A percentile compares a stretch with the other conserved stretches of the same genome.
These are phyloP conservation scores for Oryza nivara DNA, from an alignment of 176 grass and related monocot species.

Conservation along the genomic window DNA sequence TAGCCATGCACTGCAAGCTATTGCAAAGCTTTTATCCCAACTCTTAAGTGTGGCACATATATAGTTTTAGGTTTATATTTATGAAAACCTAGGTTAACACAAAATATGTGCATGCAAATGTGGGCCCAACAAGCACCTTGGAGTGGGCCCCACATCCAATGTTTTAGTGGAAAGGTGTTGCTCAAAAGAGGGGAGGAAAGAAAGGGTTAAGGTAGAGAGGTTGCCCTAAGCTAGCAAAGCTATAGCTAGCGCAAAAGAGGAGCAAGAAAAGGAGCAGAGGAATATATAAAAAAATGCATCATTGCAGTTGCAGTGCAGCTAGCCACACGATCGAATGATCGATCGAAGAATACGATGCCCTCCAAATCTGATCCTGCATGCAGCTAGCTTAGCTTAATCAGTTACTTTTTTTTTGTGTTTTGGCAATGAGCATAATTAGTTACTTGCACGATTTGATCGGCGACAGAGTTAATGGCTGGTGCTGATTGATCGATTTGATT, in stretches of 20 bases:
- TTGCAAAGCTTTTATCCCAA: too few relatives aligned
- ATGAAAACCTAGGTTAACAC: background rate
- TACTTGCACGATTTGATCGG: slow-evolving; percentile 4
- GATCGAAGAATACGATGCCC: background rate
- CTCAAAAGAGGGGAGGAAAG: slow-evolving; percentile 21
- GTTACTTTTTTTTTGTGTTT: too few relatives aligned
- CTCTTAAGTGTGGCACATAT: background rate
- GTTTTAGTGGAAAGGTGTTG: background rate
- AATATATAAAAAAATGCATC: background rate
- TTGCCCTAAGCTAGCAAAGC: slow-evolving; percentile 19
- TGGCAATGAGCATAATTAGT: background rate
- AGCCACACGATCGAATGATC: background rate
- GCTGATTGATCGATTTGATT: background rate
- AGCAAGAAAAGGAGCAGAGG: background rate
- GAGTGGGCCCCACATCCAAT: background rate
- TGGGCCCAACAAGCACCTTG: background rate
- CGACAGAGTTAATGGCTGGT: background rate
- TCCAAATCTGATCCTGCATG: slow-evolving; percentile 13
- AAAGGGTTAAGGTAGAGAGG: background rate
- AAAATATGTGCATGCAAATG: background rate
- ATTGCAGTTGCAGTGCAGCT: background rate
- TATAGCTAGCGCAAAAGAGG: background rate
- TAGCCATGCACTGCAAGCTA: background rate
- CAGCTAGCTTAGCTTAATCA: background rate
- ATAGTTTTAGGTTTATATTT: background rate